Evolutionary conservation across 768 basidiomycete genomes (phyloP), one percentile per base, ranked within the genome.

Genomic region (Nidularia sp.): DNA sequence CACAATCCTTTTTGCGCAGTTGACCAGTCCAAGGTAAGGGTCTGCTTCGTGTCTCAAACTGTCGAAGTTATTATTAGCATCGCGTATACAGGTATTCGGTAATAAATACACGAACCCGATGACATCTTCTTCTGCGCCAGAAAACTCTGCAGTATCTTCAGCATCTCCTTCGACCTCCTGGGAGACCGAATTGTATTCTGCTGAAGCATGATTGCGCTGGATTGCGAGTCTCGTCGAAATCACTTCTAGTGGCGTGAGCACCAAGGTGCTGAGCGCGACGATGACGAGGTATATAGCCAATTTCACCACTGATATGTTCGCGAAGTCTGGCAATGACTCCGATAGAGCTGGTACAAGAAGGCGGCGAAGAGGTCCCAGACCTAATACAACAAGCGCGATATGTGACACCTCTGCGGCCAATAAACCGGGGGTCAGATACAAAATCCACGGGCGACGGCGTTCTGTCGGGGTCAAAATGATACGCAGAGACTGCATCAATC

Each of bases 391-490:
- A 48, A 78, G 65, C 12, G 57, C 62, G 22, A 79, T 69, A 55
- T 80, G 78, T 39, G 69, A 44, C 25, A 81, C 68, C 56, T 81
- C 78, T 13, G 88, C 79, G 7, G 86, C 68, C 55, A 93, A 76
- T 10, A 89, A 66, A 1, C 79, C 91, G 0, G 91, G 91, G 1
- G 90, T 92, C 41, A 89, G 59, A 63, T 90, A 93, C 43, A 93
- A 65, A 36, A 85, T 76, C 90, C 90, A 93, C 2, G 90, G 91
- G 7, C 78, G 78, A 31, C 80, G 78, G 49, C 84, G 81, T 65
- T 93, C 91, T 5, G 90, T 91, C 4, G 89, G 86, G 0, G 91
- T 93, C 51, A 93, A 74, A 34, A 93, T 73, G 53, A 85, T 66
- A 18, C 87, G 86, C 12, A 93, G 66, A 15, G 86, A 80, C 54